Base-by-base conservation (phyloP, 1,284 basidiomycete species). In the Agroathelia rolfsii region DNA sequence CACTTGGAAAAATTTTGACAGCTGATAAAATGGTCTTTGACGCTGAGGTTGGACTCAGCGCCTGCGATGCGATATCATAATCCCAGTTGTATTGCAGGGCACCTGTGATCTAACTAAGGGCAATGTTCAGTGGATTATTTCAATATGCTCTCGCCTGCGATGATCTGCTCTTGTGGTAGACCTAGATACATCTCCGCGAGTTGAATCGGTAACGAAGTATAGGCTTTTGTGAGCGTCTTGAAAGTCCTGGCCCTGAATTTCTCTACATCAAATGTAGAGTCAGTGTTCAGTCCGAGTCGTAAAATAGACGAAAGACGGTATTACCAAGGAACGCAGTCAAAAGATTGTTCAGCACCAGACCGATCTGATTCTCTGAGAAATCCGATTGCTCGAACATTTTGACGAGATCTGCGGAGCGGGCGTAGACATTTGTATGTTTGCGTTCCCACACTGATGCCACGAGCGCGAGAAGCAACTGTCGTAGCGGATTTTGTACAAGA, bases 111-210 rank as follows among this genome's bases (percentile, higher is more conserved):
- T 17, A 25, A 36, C 14, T 36, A n/a, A 35, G 18, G 35, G 13
- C 28, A 29, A 10, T 19, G 18, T 20, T 20, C 30, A 23, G 19
- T 28, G 4, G 15, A 15, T 24, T 26, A 15, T 19, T 17, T 17
- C 23, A 9, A 24, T 11, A 2, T 16, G 7, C 10, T 44, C 56
- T 17, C 43, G 76, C 76, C 61, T 34, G 53, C 35, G 12, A 76
- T 44, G 2, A 76, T 52, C 34, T 68, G 56, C 16, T 75, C 68
- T 2, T 52, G 41, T 1, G 59, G 43, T 26, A 74, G 49, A 13
- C 72, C 71, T 15, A 82, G 58, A 46, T 80, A 81, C 15, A 42
- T 50, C 41, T 70, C 62, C 4, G 69, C 72, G 4, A 76, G 55
- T 3, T 61, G 36, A 5, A 73, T 36, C 9, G 70, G 63, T 18